Evolutionary conservation across 2,329 filamentous ascomycete species (phyloP).

Genomic region (Sporothrix variecibatus): DNA sequence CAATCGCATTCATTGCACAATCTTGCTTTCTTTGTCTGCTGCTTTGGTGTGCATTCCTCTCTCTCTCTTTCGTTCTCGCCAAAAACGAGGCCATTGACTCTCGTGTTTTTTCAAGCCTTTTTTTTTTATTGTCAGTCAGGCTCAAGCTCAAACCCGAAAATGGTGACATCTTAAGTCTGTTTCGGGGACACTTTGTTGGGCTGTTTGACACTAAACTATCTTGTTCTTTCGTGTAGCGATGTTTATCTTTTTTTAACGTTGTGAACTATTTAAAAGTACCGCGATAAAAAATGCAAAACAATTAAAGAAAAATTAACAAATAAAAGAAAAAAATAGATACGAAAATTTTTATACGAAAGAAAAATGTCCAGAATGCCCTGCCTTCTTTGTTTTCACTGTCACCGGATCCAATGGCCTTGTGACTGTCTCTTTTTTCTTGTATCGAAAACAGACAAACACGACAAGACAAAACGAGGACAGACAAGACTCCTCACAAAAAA

Average conservation of each 20-base stretch:
- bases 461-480: neutral
- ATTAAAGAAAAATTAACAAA: neutral
- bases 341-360: neutral
- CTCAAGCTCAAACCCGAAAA: neutral
- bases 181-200: neutral
- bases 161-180: constrained; percentile 10
- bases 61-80: too few species aligned
- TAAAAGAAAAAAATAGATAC: neutral
- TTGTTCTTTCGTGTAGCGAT: neutral
- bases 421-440: neutral
- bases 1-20: neutral
- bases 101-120: too few species aligned
- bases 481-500: neutral
- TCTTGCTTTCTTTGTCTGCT: neutral
- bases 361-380: neutral
- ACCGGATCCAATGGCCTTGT: constrained; percentile 7
- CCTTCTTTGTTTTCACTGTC: neutral
- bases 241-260: neutral
- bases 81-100: neutral
- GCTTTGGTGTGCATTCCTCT: neutral
- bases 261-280: neutral
- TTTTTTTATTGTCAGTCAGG: neutral
- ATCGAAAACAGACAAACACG: neutral
- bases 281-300: neutral
- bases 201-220: too few species aligned